Base-by-base conservation (phyloP, 2,329 filamentous ascomycete genomes). In the Coniochaeta prunicola region DNA sequence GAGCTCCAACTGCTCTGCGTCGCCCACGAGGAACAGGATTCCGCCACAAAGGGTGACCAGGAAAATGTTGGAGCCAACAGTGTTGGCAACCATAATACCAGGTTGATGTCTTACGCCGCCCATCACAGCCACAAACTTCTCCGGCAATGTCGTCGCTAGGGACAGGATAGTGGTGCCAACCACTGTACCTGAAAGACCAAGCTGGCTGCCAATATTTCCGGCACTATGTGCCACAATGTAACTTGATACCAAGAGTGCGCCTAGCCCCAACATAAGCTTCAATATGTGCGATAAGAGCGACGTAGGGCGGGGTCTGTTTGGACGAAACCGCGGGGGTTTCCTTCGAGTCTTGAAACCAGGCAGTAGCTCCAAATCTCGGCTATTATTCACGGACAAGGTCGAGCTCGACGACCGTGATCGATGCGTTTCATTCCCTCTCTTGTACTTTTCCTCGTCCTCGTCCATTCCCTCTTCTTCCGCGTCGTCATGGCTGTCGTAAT, bases 21-120 rank as follows among this genome's bases (percentile, higher is more conserved):
- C 66, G 10, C 66, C 69, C 42, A 63, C 63, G 19, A 71, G 53
- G 58, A 73, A 70, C 15, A 73, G 40, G 5, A 77, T 64, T 0
- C 75, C 79, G 19, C 73, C 68, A 63, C 78, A 82, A 2, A 82
- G 68, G 6, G 77, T 77, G 4, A 80, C 68, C 36, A 82, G 67
- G 64, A 82, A 83, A 53, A 82, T 79, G 58, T 82, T 82, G 58
- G 77, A 80, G 30, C 78, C 79, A 2, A 74, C 77, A 4, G 79
- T 80, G 50, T 77, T 80, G 0, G 79, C 80, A 28, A 78, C 76
- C 31, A 82, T 64, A 58, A 82, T 79, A 2, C 77, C 77, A 8
- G 68, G 67, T 21, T 81, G 74, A 9, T 74, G 76, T n/a, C 77
- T 72, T 3, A 64, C 68, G 8, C 77, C 75, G 50, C 77, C 77